Percentiles rank a stretch among this genome's conserved stretches.
Conservation (phyloP, 768 basidiomycete genomes). For the Tylopilus rubrobrunneus region DNA sequence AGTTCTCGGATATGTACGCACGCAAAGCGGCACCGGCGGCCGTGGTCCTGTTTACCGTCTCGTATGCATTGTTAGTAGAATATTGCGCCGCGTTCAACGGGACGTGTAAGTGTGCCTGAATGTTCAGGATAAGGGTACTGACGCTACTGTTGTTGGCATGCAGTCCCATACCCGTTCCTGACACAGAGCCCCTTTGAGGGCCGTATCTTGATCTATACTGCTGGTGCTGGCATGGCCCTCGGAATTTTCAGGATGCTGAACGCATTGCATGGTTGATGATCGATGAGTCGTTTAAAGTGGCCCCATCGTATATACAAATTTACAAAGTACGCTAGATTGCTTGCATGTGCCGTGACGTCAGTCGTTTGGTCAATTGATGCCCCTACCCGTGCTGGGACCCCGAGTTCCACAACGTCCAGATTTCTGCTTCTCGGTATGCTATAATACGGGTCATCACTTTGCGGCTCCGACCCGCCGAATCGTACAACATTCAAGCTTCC, state of each 20-base stretch:
- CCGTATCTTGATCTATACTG: constrained; percentile 58
- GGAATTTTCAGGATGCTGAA: constrained; percentile 58
- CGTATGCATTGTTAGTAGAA: constrained; percentile 67
- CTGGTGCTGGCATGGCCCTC: constrained; percentile 31
- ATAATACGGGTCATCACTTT: background rate
- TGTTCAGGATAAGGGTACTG: background rate
- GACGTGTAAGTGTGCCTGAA: constrained; percentile 42
- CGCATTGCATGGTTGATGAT: constrained; percentile 40
- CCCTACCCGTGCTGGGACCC: background rate
- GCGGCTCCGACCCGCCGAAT: background rate
- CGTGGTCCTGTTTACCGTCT: constrained; percentile 30
- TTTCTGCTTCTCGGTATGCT: too few relatives aligned
- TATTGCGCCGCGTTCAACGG: constrained; percentile 60
- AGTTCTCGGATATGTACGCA: constrained; percentile 34
- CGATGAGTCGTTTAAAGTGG: too few relatives aligned
- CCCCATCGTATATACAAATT: too few relatives aligned
- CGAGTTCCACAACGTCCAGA: too few relatives aligned
- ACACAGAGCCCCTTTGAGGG: constrained; percentile 49
- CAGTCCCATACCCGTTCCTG: constrained; percentile 85
- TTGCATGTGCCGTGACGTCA: too few relatives aligned
- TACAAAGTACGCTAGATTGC: too few relatives aligned
- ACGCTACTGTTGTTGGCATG: background rate
- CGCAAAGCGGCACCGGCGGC: constrained; percentile 12
- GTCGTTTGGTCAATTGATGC: too few relatives aligned
- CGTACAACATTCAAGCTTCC: background rate